Percentiles rank a stretch among this genome's conserved stretches.
phyloP scores from a whole-genome alignment of 2,329 filamentous ascomycete species.

The Alternaria sp. region DNA sequence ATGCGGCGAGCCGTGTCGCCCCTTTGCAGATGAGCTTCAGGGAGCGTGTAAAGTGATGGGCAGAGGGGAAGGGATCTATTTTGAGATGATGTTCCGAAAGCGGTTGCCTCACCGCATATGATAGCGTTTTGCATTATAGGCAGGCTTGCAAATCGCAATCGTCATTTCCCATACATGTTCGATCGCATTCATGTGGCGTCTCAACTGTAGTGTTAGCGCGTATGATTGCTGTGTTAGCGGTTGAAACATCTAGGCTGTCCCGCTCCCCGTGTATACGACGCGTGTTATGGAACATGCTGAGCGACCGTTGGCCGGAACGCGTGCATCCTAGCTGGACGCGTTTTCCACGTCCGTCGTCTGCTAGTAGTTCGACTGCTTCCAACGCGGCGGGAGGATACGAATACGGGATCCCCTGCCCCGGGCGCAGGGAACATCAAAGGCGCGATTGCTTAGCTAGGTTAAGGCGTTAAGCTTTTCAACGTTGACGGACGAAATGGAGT shows the following conservation, averaged over 20 bases:
- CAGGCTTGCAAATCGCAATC: constrained; percentile 2
- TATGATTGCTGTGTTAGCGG: constrained; percentile 2
- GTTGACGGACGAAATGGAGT: background rate
- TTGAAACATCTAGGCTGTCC: background rate
- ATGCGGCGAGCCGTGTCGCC: constrained; percentile 11
- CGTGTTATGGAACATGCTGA: background rate
- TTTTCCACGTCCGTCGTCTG: background rate
- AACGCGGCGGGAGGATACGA: background rate
- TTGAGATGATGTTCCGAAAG: constrained; percentile 2
- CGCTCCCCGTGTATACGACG: background rate
- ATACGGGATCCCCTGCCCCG: constrained; percentile 2
- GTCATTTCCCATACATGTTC: constrained; percentile 11
- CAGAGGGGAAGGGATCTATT: constrained; percentile 17
- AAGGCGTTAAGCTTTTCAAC: background rate
- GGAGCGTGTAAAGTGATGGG: constrained; percentile 8
- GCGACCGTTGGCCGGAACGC: background rate
- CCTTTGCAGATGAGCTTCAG: background rate
- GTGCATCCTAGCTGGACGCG: background rate
- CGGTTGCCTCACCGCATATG: constrained; percentile 4
- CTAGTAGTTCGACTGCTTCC: background rate
- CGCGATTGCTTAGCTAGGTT: background rate
- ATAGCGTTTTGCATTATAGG: background rate
- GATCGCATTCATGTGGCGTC: constrained; percentile 2
- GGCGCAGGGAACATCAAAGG: background rate
- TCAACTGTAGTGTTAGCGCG: constrained; percentile 1